A percentile compares a stretch with the other conserved stretches of the same genome.
phyloP scores from a whole-genome alignment of 148 eudicot species.

The Heliosperma pusillum region DNA sequence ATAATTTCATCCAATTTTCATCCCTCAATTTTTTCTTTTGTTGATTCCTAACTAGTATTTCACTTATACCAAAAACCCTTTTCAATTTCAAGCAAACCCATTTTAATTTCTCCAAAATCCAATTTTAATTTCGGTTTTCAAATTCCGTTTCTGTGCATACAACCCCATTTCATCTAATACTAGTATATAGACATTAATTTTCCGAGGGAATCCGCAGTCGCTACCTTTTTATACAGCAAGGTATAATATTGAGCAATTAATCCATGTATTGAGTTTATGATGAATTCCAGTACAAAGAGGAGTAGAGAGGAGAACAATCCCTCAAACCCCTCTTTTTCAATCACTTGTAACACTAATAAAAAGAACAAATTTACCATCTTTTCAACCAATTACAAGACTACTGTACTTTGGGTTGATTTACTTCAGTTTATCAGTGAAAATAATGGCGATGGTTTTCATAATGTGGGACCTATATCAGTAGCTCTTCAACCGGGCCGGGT shows the following conservation, averaged over 20 bases:
- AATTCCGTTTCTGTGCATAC: too few species aligned
- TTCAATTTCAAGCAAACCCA: neutral
- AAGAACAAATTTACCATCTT: conserved; percentile 6
- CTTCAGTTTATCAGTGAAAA: conserved; percentile 21
- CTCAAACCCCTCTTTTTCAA: neutral
- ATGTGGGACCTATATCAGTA: conserved; percentile 18
- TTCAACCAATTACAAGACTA: conserved; percentile 11
- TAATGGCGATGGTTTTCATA: neutral
- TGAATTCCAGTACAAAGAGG: conserved; percentile 19
- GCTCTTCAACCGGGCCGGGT: conserved; percentile 37
- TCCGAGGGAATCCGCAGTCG: too few species aligned
- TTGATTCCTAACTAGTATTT: neutral
- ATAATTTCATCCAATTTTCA: neutral
- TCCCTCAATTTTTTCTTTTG: neutral
- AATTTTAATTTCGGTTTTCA: neutral
- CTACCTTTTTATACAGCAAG: too few species aligned
- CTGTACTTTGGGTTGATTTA: conserved; percentile 29
- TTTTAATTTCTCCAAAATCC: neutral
- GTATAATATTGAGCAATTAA: neutral
- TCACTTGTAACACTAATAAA: neutral
- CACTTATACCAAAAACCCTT: neutral
- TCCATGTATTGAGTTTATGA: neutral
- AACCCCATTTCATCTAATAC: too few species aligned
- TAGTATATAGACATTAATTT: too few species aligned
- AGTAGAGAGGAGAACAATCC: neutral